Percentiles rank a stretch among this genome's conserved stretches.
phyloP scores from a whole-genome alignment of 106 monocot genomes.

The Chionographis japonica region DNA sequence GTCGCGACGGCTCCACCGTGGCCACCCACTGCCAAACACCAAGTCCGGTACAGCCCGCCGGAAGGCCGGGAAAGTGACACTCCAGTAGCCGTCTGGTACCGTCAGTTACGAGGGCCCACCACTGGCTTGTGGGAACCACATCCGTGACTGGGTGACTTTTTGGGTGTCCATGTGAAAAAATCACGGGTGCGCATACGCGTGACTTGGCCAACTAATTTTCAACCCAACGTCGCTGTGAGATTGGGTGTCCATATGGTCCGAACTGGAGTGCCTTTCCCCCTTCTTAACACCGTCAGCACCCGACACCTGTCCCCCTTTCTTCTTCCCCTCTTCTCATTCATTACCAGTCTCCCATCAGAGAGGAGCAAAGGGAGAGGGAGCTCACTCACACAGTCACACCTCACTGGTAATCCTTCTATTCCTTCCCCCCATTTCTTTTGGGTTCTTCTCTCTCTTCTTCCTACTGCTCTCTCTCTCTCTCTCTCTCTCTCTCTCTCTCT shows the following conservation, averaged over 20 bases:
- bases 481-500: neutral
- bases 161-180: neutral
- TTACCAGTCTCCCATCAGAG: neutral
- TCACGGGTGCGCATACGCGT: neutral
- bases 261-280: no score
- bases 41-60: neutral
- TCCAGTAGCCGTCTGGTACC: no score
- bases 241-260: no score
- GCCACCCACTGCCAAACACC: neutral
- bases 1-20: neutral
- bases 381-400: neutral
- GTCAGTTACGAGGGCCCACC: no score
- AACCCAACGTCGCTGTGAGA: no score
- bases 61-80: no score
- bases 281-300: neutral
- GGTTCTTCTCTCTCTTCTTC: neutral
- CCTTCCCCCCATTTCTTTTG: neutral
- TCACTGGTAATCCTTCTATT: no score
- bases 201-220: no score
- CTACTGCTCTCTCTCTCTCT: neutral
- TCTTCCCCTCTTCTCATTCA: neutral
- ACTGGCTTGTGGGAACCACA: no score
- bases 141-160: neutral
- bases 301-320: conserved; percentile 13
- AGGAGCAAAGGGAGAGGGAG: neutral